Evolutionary conservation across 2,329 filamentous ascomycete genomes (phyloP).

Genomic region (Paramyrothecium roridum): DNA sequence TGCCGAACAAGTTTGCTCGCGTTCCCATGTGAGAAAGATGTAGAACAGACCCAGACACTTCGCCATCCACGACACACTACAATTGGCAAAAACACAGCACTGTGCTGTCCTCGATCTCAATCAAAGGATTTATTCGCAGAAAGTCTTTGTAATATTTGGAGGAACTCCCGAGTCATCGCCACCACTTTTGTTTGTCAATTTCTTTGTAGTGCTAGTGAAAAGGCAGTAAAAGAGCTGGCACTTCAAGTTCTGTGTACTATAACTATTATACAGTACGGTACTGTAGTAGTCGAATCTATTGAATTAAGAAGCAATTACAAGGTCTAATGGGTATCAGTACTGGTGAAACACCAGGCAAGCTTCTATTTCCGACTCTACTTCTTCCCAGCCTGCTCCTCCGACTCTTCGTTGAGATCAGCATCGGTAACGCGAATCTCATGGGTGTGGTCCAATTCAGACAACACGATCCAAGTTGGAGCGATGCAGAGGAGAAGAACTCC

Average conservation of each 20-base stretch:
- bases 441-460: slow-evolving; percentile 2
- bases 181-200: too few relatives aligned
- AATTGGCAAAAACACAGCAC: too few relatives aligned
- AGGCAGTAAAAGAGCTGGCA: neutral
- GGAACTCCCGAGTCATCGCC: too few relatives aligned
- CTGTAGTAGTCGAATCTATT: neutral
- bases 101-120: too few relatives aligned
- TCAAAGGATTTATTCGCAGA: too few relatives aligned
- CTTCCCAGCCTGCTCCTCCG: neutral
- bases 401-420: neutral
- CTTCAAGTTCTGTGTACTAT: neutral
- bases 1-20: too few relatives aligned
- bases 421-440: slow-evolving; percentile 1
- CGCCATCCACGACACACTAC: too few relatives aligned
- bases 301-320: too few relatives aligned
- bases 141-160: too few relatives aligned
- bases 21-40: too few relatives aligned
- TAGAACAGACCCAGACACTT: too few relatives aligned
- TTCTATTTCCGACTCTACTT: neutral
- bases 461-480: slow-evolving; percentile 2
- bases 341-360: neutral
- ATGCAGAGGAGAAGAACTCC: slow-evolving; percentile 1
- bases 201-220: neutral
- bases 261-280: neutral
- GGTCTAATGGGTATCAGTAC: neutral